Evolutionary conservation across 495 filamentous ascomycete genomes (phyloP).

Genomic region (Rostrohypoxylon terebratum): DNA sequence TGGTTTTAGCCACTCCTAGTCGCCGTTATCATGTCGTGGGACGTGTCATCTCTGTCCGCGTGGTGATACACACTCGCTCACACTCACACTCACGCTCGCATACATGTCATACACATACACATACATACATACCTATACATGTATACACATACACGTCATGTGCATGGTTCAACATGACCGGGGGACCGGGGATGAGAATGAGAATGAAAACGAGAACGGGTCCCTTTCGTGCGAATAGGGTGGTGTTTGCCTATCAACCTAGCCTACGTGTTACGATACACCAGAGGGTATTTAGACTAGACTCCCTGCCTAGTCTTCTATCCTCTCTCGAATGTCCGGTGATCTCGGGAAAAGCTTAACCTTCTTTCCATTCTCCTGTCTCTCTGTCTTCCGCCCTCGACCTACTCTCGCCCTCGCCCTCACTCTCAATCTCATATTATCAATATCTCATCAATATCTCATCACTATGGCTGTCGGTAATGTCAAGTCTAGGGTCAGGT

Average conservation of each 20-base stretch:
- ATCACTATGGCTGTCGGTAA: conserved; percentile 39
- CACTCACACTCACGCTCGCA: neutral
- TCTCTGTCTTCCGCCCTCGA: neutral
- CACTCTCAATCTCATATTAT: too few species aligned
- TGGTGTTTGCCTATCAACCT: neutral
- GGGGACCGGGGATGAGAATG: too few species aligned
- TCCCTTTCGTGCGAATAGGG: conserved; percentile 2
- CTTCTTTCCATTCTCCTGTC: neutral
- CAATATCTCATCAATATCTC: too few species aligned
- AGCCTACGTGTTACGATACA: neutral
- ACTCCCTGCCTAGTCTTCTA: neutral
- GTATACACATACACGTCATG: conserved; percentile 18
- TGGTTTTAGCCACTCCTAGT: conserved; percentile 4
- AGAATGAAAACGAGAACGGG: neutral
- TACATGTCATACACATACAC: neutral
- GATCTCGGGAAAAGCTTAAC: neutral
- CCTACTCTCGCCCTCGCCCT: neutral
- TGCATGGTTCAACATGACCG: conserved; percentile 24
- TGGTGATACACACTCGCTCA: conserved; percentile 23
- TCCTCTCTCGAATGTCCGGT: neutral
- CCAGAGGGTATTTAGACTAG: conserved; percentile 24
- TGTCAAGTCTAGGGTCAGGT: conserved; percentile 39
- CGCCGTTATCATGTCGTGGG: conserved; percentile 33
- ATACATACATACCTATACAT: neutral
- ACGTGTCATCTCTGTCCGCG: conserved; percentile 37